Percentiles rank a stretch among this genome's conserved stretches.
These are phyloP conservation scores for Mortierella sp. DNA, from an alignment of 371 early-diverging fungal species.

Conservation along the genomic window DNA sequence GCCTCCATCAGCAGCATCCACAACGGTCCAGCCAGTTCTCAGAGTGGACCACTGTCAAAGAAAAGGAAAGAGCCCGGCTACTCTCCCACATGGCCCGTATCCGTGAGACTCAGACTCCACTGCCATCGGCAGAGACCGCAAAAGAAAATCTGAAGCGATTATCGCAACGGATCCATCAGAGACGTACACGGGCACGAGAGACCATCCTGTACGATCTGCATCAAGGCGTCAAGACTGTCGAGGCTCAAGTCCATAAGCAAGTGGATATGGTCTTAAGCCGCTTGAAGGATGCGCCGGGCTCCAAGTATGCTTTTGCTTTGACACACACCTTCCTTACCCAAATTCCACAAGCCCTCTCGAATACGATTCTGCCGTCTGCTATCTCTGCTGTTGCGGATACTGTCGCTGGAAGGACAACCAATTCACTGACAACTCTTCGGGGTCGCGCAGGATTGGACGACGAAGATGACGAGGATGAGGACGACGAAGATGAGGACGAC, in stretches of 20 bases:
- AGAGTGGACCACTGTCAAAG: constrained; percentile 52
- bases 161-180: constrained; percentile 39
- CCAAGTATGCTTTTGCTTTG: constrained; percentile 44
- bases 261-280: constrained; percentile 51
- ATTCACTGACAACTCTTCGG: constrained; percentile 31
- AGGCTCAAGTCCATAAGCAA: constrained; percentile 49
- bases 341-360: constrained; percentile 35
- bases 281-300: constrained; percentile 43
- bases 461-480: constrained; percentile 50
- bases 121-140: constrained; percentile 29
- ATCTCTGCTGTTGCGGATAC: constrained; percentile 52
- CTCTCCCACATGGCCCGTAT: constrained; percentile 34
- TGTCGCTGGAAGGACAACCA: constrained; percentile 38
- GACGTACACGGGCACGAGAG: constrained; percentile 40
- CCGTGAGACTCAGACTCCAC: constrained; percentile 10
- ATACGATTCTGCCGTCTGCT: constrained; percentile 47
- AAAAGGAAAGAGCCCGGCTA: constrained; percentile 40
- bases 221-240: constrained; percentile 47
- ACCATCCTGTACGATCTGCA: constrained; percentile 46
- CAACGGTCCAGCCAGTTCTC: constrained; percentile 38
- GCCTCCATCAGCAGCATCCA: constrained; percentile 23
- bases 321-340: constrained; percentile 43
- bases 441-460: constrained; percentile 41
- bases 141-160: constrained; percentile 39
- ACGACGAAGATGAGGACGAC: constrained; percentile 27